Evolutionary conservation across 495 filamentous ascomycete species (phyloP).

Genomic region (Lentithecium fluviatile): DNA sequence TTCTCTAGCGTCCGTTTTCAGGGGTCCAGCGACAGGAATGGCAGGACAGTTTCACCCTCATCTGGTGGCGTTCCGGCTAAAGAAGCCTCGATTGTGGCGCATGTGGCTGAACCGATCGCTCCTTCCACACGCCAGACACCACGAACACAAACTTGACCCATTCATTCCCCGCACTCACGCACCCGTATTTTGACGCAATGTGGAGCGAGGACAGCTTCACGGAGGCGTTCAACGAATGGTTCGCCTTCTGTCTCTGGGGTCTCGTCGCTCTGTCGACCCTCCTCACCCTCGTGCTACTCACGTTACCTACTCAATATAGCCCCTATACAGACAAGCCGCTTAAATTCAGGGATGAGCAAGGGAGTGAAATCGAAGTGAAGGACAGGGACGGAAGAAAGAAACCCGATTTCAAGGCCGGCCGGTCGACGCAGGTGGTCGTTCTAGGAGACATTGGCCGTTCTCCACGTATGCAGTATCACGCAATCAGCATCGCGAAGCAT

Average conservation of each 20-base stretch:
- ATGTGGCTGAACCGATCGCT: background rate
- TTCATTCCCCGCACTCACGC: no score
- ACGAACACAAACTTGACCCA: no score
- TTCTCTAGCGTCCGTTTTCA: slow-evolving; percentile 11
- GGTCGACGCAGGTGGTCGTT: slow-evolving; percentile 79
- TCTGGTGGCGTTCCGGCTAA: background rate
- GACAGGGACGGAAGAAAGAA: slow-evolving; percentile 17
- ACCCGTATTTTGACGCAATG: background rate
- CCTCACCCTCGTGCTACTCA: slow-evolving; percentile 26
- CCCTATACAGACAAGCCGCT: slow-evolving; percentile 22
- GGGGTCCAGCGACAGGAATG: slow-evolving; percentile 12
- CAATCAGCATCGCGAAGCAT: slow-evolving; percentile 82
- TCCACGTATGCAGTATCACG: slow-evolving; percentile 99
- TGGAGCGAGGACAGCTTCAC: background rate
- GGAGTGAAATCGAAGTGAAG: slow-evolving; percentile 16
- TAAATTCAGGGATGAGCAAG: background rate
- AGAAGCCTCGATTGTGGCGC: background rate
- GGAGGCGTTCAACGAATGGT: slow-evolving; percentile 4
- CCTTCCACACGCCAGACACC: background rate
- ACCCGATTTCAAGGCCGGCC: slow-evolving; percentile 39
- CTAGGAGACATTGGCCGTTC: slow-evolving; percentile 96
- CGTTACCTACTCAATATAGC: slow-evolving; percentile 31
- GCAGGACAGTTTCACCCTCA: background rate
- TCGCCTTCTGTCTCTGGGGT: slow-evolving; percentile 18
- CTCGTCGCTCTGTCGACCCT: slow-evolving; percentile 16